Base-by-base conservation (phyloP, 148 eudicot genomes). In the Selenicereus undatus region DNA sequence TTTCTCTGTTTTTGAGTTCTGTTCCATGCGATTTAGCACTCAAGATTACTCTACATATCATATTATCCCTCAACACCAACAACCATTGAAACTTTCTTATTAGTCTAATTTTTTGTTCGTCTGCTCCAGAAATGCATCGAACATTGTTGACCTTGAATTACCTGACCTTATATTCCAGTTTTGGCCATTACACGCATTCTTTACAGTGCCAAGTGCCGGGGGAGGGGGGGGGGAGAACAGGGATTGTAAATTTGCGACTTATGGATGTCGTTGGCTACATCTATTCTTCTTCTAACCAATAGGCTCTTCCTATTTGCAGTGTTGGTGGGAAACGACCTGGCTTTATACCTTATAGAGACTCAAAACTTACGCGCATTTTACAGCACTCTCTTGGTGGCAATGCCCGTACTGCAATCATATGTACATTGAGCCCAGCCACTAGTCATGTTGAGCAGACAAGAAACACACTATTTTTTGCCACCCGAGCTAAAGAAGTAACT, bases 341-440 rank as follows among this genome's bases (percentile, higher is more conserved):
- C 66, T 95, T 92, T 78, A 90, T 96, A 81, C 97, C 98, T 24
- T 96, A 91, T 81, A 76, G 99, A 81, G 99, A 96, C 81, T 96
- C 99, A 35, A 96, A 96, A 88, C 93, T 96, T 54, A 96, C 99
- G 22, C 89, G 99, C 48, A 96, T 96, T 81, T 81, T 96, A 79
- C 99, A 93, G 85, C 95, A 90, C 81, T 93, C 98, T 21, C 90
- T 96, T 73, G 99, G 98, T 73, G 99, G 99, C 50, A 96, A 96
- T 89, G 99, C 99, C 3, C 91, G 98, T 14, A 96, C 99, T 75
- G 97, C 98, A 74, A 92, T 96, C 69, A 92, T 96, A 80, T 96
- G 99, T 83, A 93, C 98, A 36, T 81, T 96, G 87, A 96, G 98
- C 83, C 99, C 99, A 76, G 98, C 99, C 74, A 77, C 80, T n/a